Base-by-base conservation (phyloP, 2,329 filamentous ascomycete genomes). In the Byssoonygena ceratinophila region DNA sequence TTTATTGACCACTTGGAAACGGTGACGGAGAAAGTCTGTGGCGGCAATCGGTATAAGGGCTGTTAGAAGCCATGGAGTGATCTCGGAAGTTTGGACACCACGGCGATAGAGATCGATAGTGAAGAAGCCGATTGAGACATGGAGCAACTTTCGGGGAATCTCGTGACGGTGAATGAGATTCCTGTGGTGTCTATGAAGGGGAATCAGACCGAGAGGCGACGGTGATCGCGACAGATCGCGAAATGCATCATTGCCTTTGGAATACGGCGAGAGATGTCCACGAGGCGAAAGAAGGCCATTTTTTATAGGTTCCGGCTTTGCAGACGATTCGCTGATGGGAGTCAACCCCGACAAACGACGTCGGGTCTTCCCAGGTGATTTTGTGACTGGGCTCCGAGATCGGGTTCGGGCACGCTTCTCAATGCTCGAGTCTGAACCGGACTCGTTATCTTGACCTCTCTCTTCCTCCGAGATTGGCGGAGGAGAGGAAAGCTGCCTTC, bases 41-140 rank as follows among this genome's bases (percentile, higher is more conserved):
- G 81, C 79, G 27, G 87, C 83, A 64, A 97, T 92, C 31, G 92
- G 92, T 37, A 97, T 75, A 39, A 98, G 75, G 2, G 83, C 81
- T 6, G 78, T 77, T 68, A 97, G 82, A 40, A 98, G 78, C 64
- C 85, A 88, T 0, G 92, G 91, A 40, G 90, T 84, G 47, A 98
- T 91, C 16, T 83, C 72, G 18, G 74, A 74, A 0, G 87, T 81
- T 67, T 95, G 89, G 4, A 84, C 79, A 53, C 89, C 91, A 23
- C 78, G 81, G 46, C 81, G 76, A 69, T 97, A 98, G 34, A 97
- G 79, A 73, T 84, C 86, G 43, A 95, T 78, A 18, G 91, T 88
- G 55, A 97, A 77, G 72, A 97, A 97, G 51, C 92, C 92, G 65
- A 98, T 98, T 45, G 90, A 96, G 53, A 97, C 87, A 67, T 98